A percentile compares a stretch with the other conserved stretches of the same genome.
Conservation (phyloP, 331 rosid species). For the Dryas integrifolia region DNA sequence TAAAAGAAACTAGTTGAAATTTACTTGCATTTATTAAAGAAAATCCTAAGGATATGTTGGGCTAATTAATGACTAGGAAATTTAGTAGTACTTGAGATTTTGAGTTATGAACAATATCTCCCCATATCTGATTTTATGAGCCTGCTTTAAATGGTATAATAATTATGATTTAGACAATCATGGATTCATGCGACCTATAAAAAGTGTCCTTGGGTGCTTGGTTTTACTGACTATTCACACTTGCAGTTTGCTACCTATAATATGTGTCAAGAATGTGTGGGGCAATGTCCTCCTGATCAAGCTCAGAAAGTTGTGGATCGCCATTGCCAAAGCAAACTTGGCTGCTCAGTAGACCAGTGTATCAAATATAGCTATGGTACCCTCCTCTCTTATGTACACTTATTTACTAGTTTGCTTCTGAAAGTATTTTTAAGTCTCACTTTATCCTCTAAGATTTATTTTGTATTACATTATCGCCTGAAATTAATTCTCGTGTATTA, state of each 20-base stretch:
- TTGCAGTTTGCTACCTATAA: not conserved
- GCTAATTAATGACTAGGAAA: not conserved
- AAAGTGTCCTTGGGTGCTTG: no score
- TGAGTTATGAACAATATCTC: not conserved
- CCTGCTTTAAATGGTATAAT: not conserved
- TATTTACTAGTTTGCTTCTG: no score
- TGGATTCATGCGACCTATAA: no score
- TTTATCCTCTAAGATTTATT: not conserved
- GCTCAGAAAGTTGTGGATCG: not conserved
- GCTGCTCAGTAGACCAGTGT: conserved; percentile 1
- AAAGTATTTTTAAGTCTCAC: not conserved
- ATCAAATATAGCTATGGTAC: not conserved
- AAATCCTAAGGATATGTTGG: not conserved
- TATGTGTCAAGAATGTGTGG: not conserved
- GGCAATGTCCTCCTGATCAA: not conserved
- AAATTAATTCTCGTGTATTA: no score
- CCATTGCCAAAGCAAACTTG: conserved; percentile 4
- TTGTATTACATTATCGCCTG: no score
- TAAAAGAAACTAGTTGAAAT: no score
- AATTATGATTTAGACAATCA: no score
- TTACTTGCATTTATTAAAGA: not conserved
- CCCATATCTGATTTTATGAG: not conserved
- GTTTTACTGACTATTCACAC: not conserved
- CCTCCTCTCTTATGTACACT: no score
- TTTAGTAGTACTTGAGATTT: not conserved